A percentile compares a stretch with the other conserved stretches of the same genome.
Evolutionary conservation across 176 grass and related monocot genomes (phyloP).

Genomic region (Alloteropsis semialata): DNA sequence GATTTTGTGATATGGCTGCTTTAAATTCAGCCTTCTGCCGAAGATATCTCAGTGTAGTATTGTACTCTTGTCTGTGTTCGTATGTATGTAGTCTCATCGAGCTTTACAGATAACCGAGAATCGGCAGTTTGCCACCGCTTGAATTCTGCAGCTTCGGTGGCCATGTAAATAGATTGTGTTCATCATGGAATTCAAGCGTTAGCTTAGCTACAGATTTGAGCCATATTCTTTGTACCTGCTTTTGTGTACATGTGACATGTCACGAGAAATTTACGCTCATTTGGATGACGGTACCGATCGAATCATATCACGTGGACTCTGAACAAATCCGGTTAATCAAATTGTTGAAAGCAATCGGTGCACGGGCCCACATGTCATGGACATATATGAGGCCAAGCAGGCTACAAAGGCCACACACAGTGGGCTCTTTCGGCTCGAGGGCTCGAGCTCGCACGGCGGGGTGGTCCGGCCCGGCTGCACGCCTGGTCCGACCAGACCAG

Average conservation of each 20-base stretch:
- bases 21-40: not conserved
- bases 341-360: not conserved
- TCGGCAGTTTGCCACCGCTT: not conserved
- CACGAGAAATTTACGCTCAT: not conserved
- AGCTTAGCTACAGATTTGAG: not conserved
- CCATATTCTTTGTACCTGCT: not conserved
- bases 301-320: not conserved
- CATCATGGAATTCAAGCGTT: not conserved
- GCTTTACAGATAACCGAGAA: not conserved
- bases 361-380: not conserved
- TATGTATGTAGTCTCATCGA: not conserved
- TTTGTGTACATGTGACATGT: not conserved
- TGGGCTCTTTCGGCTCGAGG: not conserved
- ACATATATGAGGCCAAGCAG: not conserved
- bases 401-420: not conserved
- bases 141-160: not conserved
- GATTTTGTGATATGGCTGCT: not conserved
- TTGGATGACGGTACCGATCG: not conserved
- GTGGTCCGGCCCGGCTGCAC: not conserved
- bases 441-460: not conserved
- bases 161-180: constrained; percentile 9
- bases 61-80: not conserved
- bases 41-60: constrained; percentile 1
- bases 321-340: not conserved
- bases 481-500: not conserved